phyloP scores from a whole-genome alignment of 306 rosid species.

The Lupinus albus region DNA sequence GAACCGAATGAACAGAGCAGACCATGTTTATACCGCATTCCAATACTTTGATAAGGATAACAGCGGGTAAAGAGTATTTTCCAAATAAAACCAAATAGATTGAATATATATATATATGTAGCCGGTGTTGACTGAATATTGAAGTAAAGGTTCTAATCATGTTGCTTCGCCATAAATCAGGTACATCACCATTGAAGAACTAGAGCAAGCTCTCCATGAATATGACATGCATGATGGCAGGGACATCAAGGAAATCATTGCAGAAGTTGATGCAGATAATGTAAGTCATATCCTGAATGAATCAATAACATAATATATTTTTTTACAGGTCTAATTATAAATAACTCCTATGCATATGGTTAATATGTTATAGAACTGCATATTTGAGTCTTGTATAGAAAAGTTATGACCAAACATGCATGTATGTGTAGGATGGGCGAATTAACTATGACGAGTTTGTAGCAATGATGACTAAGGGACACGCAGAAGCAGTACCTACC shows the following conservation, averaged over 20 bases:
- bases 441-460: conserved; percentile 91
- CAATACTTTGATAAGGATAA: conserved; percentile 88
- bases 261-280: conserved; percentile 85
- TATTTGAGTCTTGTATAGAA: neutral
- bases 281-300: conserved; percentile 48
- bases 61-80: conserved; percentile 68
- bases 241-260: conserved; percentile 76
- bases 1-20: conserved; percentile 93
- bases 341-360: neutral
- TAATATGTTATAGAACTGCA: too few species aligned
- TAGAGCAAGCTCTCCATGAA: conserved; percentile 88
- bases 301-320: neutral
- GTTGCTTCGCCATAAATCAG: conserved; percentile 42
- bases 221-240: conserved; percentile 88
- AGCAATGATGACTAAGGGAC: conserved; percentile 98
- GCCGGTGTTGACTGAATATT: neutral
- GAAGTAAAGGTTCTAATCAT: neutral
- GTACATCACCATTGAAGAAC: conserved; percentile 80
- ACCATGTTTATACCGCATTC: conserved; percentile 96
- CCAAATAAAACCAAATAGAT: neutral
- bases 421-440: conserved; percentile 71
- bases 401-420: neutral
- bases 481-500: conserved; percentile 57
- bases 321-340: neutral
- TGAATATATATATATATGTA: neutral